Conservation (phyloP, 2,329 filamentous ascomycete species). For the Hortaea werneckii region DNA sequence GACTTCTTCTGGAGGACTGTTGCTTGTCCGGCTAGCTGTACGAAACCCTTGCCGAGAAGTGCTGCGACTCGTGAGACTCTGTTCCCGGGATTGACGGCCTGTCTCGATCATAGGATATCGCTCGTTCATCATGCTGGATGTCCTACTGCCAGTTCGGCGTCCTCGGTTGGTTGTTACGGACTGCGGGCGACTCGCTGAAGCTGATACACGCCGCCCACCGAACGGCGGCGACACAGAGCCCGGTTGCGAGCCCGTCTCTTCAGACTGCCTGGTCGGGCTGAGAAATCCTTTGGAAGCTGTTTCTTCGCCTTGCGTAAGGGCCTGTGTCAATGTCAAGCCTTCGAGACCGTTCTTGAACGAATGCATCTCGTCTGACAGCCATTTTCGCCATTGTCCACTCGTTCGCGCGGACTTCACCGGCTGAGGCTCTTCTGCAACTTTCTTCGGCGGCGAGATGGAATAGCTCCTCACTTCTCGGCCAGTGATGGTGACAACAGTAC, state of each 20-base stretch:
- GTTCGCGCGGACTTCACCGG: slow-evolving; percentile 15
- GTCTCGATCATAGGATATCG: slow-evolving; percentile 33
- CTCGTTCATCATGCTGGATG: slow-evolving; percentile 34
- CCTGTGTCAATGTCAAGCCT: slow-evolving; percentile 6
- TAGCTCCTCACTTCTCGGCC: slow-evolving; percentile 36
- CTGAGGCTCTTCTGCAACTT: background rate
- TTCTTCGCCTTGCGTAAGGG: slow-evolving; percentile 1
- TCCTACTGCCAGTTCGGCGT: slow-evolving; percentile 6
- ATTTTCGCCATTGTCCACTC: slow-evolving; percentile 38
- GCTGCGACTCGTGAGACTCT: slow-evolving; percentile 4
- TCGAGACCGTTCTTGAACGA: slow-evolving; percentile 21
- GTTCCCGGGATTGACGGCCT: slow-evolving; percentile 17
- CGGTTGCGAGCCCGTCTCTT: background rate
- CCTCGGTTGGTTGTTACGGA: slow-evolving; percentile 1
- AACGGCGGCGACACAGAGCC: slow-evolving; percentile 3
- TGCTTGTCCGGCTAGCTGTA: background rate
- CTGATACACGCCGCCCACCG: slow-evolving; percentile 2
- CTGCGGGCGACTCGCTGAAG: slow-evolving; percentile 1
- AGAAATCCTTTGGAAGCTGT: background rate
- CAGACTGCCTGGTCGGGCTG: background rate
- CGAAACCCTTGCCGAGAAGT: background rate
- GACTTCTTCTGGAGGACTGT: background rate
- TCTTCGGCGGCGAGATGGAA: slow-evolving; percentile 23
- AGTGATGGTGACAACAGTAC: slow-evolving; percentile 34
- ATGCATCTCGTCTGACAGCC: slow-evolving; percentile 36